Percentiles rank a stretch among this genome's conserved stretches.
These are phyloP conservation scores for Agrocybe praecox DNA, from an alignment of 768 basidiomycete genomes.

Conservation along the genomic window DNA sequence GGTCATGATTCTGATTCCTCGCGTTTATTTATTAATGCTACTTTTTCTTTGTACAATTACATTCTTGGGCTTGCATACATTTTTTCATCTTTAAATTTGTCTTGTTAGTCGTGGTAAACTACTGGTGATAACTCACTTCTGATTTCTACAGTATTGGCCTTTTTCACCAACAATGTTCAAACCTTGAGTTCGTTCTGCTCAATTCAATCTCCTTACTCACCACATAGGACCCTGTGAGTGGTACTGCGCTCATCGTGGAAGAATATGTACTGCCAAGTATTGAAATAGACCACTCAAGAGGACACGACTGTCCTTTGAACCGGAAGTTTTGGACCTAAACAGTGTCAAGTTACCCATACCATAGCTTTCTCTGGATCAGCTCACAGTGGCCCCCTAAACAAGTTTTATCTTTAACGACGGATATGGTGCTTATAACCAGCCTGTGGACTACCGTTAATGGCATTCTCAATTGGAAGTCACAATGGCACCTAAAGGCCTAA, in stretches of 20 bases:
- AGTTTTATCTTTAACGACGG: too few species aligned
- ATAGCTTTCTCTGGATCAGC: neutral
- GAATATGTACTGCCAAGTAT: neutral
- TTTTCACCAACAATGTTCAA: too few species aligned
- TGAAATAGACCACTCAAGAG: neutral
- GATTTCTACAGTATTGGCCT: too few species aligned
- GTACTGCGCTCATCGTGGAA: neutral
- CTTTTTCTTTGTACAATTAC: neutral
- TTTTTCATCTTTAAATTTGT: neutral
- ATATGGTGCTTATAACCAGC: too few species aligned
- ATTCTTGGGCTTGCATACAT: neutral
- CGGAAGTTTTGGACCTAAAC: neutral
- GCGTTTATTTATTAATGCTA: neutral
- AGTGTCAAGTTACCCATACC: neutral
- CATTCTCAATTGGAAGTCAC: too few species aligned
- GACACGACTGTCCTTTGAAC: neutral
- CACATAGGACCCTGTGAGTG: neutral
- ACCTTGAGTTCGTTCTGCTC: too few species aligned
- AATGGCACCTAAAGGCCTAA: too few species aligned
- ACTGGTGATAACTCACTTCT: too few species aligned
- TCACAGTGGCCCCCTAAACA: too few species aligned
- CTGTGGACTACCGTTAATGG: too few species aligned
- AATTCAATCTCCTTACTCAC: too few species aligned
- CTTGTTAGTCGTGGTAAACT: too few species aligned
- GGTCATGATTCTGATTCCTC: slow-evolving; percentile 45